These are phyloP conservation scores for Sordariomycetes sp. DNA, from an alignment of 2,329 filamentous ascomycete species.

Conservation along the genomic window DNA sequence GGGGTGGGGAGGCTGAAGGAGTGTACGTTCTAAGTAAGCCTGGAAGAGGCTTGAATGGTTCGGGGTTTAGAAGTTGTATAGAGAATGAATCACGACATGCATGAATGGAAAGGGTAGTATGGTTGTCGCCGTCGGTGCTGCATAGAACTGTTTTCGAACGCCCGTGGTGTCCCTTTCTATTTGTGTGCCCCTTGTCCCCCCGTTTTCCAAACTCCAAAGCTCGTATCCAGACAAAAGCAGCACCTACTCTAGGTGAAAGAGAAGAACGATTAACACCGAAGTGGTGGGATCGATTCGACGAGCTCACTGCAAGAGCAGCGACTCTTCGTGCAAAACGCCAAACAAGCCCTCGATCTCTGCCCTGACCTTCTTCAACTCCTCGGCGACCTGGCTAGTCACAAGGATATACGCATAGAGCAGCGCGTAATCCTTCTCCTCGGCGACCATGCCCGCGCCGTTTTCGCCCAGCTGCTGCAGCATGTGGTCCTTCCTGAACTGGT, in stretches of 20 bases:
- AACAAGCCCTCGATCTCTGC: conserved; percentile 54
- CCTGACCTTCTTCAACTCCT: conserved; percentile 52
- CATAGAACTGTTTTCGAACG: too few relatives aligned
- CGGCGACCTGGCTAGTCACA: conserved; percentile 57
- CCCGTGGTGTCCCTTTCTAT: background rate
- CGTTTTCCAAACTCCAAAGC: background rate
- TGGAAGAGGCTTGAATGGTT: too few relatives aligned
- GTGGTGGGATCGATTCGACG: too few relatives aligned
- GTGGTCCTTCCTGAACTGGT: conserved; percentile 71
- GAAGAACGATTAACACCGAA: background rate
- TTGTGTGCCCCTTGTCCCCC: background rate
- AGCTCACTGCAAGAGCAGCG: conserved; percentile 46
- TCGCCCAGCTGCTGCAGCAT: conserved; percentile 20
- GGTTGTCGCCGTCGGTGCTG: too few relatives aligned
- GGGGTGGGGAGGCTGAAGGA: conserved; percentile 55
- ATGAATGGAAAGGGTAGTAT: too few relatives aligned
- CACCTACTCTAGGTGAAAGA: background rate
- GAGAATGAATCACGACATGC: too few relatives aligned
- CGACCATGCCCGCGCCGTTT: conserved; percentile 19
- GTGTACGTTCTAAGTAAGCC: conserved; percentile 35
- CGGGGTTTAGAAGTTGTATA: too few relatives aligned
- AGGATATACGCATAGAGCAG: conserved; percentile 84
- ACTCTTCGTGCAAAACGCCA: conserved; percentile 53
- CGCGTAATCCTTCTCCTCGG: conserved; percentile 77
- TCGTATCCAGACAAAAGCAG: background rate